Evolutionary conservation across 140 eudicot genomes (phyloP).

Genomic region (Stevia rebaudiana): DNA sequence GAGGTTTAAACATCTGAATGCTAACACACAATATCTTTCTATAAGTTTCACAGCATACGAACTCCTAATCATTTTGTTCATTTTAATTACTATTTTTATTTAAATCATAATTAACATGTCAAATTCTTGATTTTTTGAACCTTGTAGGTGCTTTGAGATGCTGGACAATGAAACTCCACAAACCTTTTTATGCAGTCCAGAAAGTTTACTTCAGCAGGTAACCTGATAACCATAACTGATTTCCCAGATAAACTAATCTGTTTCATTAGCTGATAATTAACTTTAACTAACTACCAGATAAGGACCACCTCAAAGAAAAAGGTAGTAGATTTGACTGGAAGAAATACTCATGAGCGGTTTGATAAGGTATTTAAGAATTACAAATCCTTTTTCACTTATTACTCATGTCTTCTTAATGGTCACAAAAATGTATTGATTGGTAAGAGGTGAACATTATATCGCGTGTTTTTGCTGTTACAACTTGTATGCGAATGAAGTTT

Average conservation of each 20-base stretch:
- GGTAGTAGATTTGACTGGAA: conserved; percentile 48
- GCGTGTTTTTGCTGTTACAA: background rate
- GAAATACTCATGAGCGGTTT: conserved; percentile 55
- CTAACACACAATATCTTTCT: background rate
- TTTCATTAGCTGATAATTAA: conserved; percentile 8
- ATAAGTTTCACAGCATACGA: background rate
- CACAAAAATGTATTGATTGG: background rate
- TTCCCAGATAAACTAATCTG: background rate
- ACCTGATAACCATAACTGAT: background rate
- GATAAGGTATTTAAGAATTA: conserved; percentile 75
- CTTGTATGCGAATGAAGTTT: background rate
- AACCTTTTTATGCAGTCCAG: conserved; percentile 53
- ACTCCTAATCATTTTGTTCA: background rate
- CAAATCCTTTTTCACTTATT: too few species aligned
- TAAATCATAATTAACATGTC: too few species aligned
- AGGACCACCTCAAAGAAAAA: conserved; percentile 43
- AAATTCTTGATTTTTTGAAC: background rate
- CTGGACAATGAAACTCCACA: conserved; percentile 54
- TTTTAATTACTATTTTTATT: too few species aligned
- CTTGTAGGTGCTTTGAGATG: conserved; percentile 63
- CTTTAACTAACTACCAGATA: conserved; percentile 33
- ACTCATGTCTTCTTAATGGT: too few species aligned
- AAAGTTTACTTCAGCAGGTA: conserved; percentile 64
- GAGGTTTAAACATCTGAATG: too few species aligned
- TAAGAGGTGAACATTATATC: background rate